Percentiles rank a stretch among this genome's conserved stretches.
Evolutionary conservation across 2,329 filamentous ascomycete species (phyloP).

Genomic region (Mycosphaerella arachidis): DNA sequence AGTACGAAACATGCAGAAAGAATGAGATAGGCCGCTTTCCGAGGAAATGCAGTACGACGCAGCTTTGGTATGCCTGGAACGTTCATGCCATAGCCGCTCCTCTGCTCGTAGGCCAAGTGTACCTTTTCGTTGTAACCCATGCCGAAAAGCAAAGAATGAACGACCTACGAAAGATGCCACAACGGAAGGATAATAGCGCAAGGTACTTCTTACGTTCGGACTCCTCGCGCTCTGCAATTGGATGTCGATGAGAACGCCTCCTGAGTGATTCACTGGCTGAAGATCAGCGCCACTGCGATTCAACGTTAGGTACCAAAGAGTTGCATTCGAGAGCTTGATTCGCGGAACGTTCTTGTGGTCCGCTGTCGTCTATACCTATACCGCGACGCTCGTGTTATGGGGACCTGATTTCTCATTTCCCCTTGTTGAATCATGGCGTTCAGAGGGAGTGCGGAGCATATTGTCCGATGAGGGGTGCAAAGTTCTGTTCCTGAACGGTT

Average conservation of each 20-base stretch:
- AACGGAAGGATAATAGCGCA: background rate
- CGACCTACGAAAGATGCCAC: background rate
- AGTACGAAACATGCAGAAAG: background rate
- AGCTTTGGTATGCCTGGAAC: background rate
- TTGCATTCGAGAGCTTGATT: no score
- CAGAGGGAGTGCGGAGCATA: background rate
- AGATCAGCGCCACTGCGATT: background rate
- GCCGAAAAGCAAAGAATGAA: background rate
- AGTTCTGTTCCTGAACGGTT: background rate
- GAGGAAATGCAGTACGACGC: conserved; percentile 1
- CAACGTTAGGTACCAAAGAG: background rate
- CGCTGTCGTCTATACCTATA: no score
- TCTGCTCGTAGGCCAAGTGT: background rate
- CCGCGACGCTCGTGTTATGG: no score
- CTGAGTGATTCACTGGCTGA: background rate
- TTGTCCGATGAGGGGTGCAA: background rate
- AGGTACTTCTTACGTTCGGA: background rate
- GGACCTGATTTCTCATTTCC: no score
- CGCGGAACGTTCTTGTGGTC: no score
- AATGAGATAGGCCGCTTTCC: background rate
- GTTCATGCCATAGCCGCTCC: background rate
- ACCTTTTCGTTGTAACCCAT: conserved; percentile 4
- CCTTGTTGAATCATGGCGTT: no score
- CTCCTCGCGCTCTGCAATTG: background rate
- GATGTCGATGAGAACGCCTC: background rate